Evolutionary conservation across 345 rosid species (phyloP).

Genomic region (Anastatica hierochuntica): DNA sequence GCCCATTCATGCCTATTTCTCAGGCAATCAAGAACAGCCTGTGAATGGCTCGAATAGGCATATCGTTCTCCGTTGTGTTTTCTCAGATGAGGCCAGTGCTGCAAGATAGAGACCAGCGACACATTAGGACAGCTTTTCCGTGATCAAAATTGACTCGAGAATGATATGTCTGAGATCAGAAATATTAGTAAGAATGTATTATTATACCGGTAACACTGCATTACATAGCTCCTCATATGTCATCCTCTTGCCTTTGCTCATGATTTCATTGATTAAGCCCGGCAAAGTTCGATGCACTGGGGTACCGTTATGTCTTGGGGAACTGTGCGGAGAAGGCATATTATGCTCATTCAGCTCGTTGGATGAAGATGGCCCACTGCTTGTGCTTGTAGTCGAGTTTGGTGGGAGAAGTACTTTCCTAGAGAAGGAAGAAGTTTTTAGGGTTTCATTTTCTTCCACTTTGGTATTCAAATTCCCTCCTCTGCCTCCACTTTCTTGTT

Average conservation of each 20-base stretch:
- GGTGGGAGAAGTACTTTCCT: slow-evolving; percentile 31
- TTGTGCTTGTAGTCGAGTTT: slow-evolving; percentile 45
- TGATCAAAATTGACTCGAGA: neutral
- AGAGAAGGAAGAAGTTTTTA: slow-evolving; percentile 15
- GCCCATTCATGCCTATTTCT: slow-evolving; percentile 98
- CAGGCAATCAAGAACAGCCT: slow-evolving; percentile 98
- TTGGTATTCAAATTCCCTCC: slow-evolving; percentile 32
- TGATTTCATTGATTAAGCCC: slow-evolving; percentile 79
- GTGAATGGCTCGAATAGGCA: slow-evolving; percentile 95
- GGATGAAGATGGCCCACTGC: slow-evolving; percentile 77
- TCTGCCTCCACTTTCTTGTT: slow-evolving; percentile 37
- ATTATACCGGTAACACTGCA: slow-evolving; percentile 89
- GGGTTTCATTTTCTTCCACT: slow-evolving; percentile 44
- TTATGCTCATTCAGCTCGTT: slow-evolving; percentile 53
- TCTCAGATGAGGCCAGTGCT: slow-evolving; percentile 97
- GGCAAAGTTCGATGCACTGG: slow-evolving; percentile 74
- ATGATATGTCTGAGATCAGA: neutral
- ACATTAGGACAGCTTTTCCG: slow-evolving; percentile 1
- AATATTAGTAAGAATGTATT: slow-evolving; percentile 18
- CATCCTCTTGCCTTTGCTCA: slow-evolving; percentile 94
- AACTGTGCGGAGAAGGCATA: slow-evolving; percentile 45
- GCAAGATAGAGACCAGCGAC: slow-evolving; percentile 25
- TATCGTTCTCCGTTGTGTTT: slow-evolving; percentile 98
- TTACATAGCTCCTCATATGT: slow-evolving; percentile 88
- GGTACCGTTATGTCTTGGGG: slow-evolving; percentile 43